phyloP scores from a whole-genome alignment of 805 yeast genomes.

The Blastobotrys muscicola region DNA sequence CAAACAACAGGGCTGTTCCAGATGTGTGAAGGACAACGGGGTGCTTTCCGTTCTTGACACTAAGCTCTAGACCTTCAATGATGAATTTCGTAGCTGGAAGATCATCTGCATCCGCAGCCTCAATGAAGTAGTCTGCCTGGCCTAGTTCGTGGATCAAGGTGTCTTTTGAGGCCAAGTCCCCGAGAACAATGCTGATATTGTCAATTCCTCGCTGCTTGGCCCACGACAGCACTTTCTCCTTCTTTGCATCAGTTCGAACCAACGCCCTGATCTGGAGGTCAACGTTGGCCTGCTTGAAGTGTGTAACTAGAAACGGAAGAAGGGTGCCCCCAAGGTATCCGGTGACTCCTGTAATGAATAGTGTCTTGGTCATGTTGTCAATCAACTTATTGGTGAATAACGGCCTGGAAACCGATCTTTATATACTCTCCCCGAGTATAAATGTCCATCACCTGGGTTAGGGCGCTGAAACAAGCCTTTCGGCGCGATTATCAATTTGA shows the following conservation, averaged over 20 bases:
- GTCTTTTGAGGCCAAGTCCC: conserved; percentile 1
- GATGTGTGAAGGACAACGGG: conserved; percentile 12
- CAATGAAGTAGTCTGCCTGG: conserved; percentile 5
- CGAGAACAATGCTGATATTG: conserved; percentile 5
- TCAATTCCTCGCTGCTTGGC: conserved; percentile 7
- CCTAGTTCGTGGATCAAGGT: conserved; percentile 3
- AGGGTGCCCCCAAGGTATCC: conserved; percentile 13
- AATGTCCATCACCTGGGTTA: too few relatives aligned
- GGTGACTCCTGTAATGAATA: conserved; percentile 12
- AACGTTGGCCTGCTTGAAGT: background rate
- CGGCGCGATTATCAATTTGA: too few relatives aligned
- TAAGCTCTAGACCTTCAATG: conserved; percentile 4
- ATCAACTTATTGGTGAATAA: too few relatives aligned
- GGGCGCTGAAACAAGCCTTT: too few relatives aligned
- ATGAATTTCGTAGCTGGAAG: conserved; percentile 6
- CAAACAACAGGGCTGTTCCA: conserved; percentile 9
- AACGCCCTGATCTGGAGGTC: conserved; percentile 5
- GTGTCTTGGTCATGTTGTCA: background rate
- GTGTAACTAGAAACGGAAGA: conserved; percentile 4
- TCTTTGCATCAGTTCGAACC: conserved; percentile 8
- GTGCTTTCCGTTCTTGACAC: conserved; percentile 3
- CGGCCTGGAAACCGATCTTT: too few relatives aligned
- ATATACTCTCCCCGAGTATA: too few relatives aligned
- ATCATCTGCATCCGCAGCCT: conserved; percentile 10
- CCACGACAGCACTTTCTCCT: conserved; percentile 7